A percentile compares a stretch with the other conserved stretches of the same genome.
These are phyloP conservation scores for Neonothopanus nambi DNA, from an alignment of 1,284 basidiomycete genomes.

Conservation along the genomic window DNA sequence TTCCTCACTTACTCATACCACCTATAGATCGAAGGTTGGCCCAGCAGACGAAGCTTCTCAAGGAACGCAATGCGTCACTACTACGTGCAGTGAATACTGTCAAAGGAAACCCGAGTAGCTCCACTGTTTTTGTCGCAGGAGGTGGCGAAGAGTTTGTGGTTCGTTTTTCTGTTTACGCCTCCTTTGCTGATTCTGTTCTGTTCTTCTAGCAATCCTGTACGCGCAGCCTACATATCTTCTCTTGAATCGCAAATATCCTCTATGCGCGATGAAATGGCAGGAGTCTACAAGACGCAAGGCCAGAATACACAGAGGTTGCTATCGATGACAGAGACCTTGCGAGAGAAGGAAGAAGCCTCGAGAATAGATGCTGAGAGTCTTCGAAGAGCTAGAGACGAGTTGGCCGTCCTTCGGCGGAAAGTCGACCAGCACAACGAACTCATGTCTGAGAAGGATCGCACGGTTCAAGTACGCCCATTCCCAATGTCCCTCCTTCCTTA, in stretches of 20 bases:
- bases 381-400: conserved; percentile 71
- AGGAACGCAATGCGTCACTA: conserved; percentile 85
- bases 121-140: conserved; percentile 64
- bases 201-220: conserved; percentile 70
- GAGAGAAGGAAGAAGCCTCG: conserved; percentile 86
- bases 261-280: conserved; percentile 87
- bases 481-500: background rate
- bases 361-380: conserved; percentile 78
- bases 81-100: conserved; percentile 77
- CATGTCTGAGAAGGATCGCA: conserved; percentile 86
- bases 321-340: conserved; percentile 90
- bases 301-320: conserved; percentile 93
- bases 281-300: conserved; percentile 94
- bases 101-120: conserved; percentile 61
- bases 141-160: conserved; percentile 69
- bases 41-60: conserved; percentile 85
- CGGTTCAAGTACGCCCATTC: conserved; percentile 69
- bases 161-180: conserved; percentile 4
- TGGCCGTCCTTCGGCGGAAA: conserved; percentile 67
- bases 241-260: conserved; percentile 92
- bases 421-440: conserved; percentile 85
- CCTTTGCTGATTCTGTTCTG: conserved; percentile 14
- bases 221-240: conserved; percentile 84
- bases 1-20: conserved; percentile 16
- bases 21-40: conserved; percentile 82